Evolutionary conservation across 2,329 filamentous ascomycete genomes (phyloP).

Genomic region (Calonectria hawksworthii): DNA sequence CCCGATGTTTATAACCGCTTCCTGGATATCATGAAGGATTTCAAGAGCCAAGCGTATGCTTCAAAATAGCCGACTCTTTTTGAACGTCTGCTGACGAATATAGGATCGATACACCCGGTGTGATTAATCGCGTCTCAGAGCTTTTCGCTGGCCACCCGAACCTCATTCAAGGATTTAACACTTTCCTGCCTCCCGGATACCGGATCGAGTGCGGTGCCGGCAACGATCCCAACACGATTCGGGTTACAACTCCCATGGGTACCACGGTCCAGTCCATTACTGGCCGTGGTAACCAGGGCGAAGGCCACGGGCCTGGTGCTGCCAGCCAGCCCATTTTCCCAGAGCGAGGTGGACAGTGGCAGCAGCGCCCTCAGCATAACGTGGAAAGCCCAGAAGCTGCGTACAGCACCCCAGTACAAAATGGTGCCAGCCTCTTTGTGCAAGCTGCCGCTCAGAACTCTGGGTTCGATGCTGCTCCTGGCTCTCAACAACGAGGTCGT

Average conservation of each 20-base stretch:
- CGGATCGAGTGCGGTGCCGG: conserved; percentile 95
- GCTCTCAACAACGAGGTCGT: conserved; percentile 50
- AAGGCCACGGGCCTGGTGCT: conserved; percentile 55
- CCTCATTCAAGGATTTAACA: conserved; percentile 98
- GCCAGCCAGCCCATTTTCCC: conserved; percentile 61
- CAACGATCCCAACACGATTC: conserved; percentile 94
- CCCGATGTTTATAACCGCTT: conserved; percentile 98
- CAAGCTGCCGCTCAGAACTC: conserved; percentile 56
- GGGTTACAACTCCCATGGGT: conserved; percentile 98
- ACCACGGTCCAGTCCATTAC: conserved; percentile 93
- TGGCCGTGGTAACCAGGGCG: conserved; percentile 62
- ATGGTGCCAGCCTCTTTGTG: conserved; percentile 63
- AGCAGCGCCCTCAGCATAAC: conserved; percentile 69
- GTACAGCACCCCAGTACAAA: conserved; percentile 71
- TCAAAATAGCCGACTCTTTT: not conserved
- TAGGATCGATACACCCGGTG: conserved; percentile 95
- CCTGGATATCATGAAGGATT: conserved; percentile 99
- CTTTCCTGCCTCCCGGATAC: conserved; percentile 95
- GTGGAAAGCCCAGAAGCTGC: conserved; percentile 74
- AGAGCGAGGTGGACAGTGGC: conserved; percentile 67
- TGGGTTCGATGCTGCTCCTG: conserved; percentile 48
- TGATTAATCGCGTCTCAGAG: conserved; percentile 96
- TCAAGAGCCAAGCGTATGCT: conserved; percentile 94
- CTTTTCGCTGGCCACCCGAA: conserved; percentile 96
- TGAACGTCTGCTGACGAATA: conserved; percentile 44